Percentiles rank a stretch among this genome's conserved stretches.
Evolutionary conservation across 768 basidiomycete genomes (phyloP).

Genomic region (Boletellus emodensis): DNA sequence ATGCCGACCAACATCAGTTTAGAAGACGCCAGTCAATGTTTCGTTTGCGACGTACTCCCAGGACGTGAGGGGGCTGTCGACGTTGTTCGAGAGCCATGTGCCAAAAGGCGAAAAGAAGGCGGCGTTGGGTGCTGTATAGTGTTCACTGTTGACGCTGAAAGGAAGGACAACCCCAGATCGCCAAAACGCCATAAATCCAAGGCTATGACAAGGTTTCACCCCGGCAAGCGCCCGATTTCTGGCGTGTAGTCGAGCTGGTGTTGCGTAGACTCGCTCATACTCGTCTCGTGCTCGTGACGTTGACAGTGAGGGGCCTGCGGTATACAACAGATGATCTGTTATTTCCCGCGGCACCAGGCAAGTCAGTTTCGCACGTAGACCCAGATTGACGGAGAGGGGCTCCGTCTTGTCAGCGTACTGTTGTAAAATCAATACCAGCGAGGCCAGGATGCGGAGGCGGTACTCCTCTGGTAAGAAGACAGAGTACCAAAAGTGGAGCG

Average conservation of each 20-base stretch:
- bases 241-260: conserved; percentile 37
- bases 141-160: conserved; percentile 36
- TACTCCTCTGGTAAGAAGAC: conserved; percentile 35
- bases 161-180: conserved; percentile 42
- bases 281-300: conserved; percentile 23
- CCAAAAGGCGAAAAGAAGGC: conserved; percentile 44
- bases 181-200: conserved; percentile 38
- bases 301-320: conserved; percentile 22
- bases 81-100: conserved; percentile 36
- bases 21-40: not conserved
- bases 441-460: conserved; percentile 17
- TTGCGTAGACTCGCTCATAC: conserved; percentile 29
- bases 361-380: conserved; percentile 14
- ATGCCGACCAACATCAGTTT: not conserved
- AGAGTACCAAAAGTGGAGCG: conserved; percentile 48
- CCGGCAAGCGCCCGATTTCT: conserved; percentile 36
- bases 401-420: conserved; percentile 12
- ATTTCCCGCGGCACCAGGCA: conserved; percentile 21
- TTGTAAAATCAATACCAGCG: conserved; percentile 14
- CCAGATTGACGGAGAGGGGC: conserved; percentile 11
- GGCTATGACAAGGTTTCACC: conserved; percentile 40
- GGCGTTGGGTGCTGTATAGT: conserved; percentile 38
- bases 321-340: conserved; percentile 29
- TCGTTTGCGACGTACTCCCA: conserved; percentile 40
- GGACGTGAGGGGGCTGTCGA: conserved; percentile 40